Conservation (phyloP, 2,329 filamentous ascomycete species). For the Paracorniculantispora psalliotae region DNA sequence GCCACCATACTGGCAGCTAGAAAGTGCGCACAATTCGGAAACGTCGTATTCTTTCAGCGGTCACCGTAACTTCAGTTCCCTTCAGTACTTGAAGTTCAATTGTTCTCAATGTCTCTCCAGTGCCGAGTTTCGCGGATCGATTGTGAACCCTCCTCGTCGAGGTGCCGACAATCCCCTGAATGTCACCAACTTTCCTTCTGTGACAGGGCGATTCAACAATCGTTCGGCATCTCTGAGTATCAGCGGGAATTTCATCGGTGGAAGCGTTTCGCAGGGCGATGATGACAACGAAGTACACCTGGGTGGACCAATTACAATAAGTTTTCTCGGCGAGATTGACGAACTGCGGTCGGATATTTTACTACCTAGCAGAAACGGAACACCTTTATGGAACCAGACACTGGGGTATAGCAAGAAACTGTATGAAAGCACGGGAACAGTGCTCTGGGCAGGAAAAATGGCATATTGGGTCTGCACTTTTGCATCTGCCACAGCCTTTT, state of each 20-base stretch:
- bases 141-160: not conserved
- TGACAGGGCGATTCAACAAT: constrained; percentile 1
- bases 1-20: constrained; percentile 1
- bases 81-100: not conserved
- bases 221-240: not conserved
- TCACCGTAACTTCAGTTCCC: not conserved
- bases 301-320: constrained; percentile 3
- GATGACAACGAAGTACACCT: not conserved
- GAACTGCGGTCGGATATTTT: not conserved
- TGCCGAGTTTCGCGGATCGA: not conserved
- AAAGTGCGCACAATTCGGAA: not conserved
- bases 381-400: not conserved
- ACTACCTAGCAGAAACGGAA: not conserved
- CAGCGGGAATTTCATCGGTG: not conserved
- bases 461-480: not conserved
- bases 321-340: constrained; percentile 3
- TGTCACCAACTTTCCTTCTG: not conserved
- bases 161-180: not conserved
- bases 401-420: not conserved
- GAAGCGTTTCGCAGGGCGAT: not conserved
- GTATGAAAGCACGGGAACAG: not conserved
- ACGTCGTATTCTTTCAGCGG: constrained; percentile 3
- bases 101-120: constrained; percentile 2
- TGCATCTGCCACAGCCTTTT: not conserved
- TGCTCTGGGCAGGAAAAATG: not conserved